These are phyloP conservation scores for Globisporangium acanthophoron DNA, from an alignment of 352 stramenopile species.

Conservation along the genomic window DNA sequence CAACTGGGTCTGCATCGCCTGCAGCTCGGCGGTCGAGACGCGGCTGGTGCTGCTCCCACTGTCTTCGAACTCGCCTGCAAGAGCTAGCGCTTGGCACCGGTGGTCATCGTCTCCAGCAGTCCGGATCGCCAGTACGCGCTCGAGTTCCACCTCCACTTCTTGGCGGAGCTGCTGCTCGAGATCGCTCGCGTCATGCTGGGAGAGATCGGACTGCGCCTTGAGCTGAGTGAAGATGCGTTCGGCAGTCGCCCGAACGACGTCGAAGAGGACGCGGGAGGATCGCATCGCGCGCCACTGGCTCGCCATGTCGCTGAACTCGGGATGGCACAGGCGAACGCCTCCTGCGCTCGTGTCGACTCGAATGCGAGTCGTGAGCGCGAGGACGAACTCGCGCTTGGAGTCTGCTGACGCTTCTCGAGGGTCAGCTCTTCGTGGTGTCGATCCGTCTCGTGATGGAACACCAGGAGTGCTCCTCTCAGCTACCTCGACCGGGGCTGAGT, in stretches of 20 bases:
- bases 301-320: background rate
- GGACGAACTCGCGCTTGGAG: background rate
- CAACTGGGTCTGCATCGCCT: constrained; percentile 21
- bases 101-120: constrained; percentile 19
- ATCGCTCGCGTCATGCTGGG: background rate
- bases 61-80: constrained; percentile 17
- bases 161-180: constrained; percentile 9
- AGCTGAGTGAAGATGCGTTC: constrained; percentile 3
- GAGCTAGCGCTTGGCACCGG: constrained; percentile 11
- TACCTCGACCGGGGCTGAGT: too few species aligned
- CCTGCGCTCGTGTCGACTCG: background rate
- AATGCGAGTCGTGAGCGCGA: background rate
- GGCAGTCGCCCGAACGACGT: constrained; percentile 19
- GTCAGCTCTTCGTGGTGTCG: background rate
- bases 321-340: background rate
- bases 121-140: constrained; percentile 21
- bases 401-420: background rate
- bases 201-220: background rate
- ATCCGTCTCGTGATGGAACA: background rate
- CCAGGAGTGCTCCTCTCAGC: background rate
- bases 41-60: constrained; percentile 1
- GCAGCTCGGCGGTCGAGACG: constrained; percentile 9
- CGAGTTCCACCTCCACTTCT: constrained; percentile 15
- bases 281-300: background rate
- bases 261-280: constrained; percentile 14